Conservation (phyloP, 2,329 filamentous ascomycete species). For the Boeremia exigua region DNA sequence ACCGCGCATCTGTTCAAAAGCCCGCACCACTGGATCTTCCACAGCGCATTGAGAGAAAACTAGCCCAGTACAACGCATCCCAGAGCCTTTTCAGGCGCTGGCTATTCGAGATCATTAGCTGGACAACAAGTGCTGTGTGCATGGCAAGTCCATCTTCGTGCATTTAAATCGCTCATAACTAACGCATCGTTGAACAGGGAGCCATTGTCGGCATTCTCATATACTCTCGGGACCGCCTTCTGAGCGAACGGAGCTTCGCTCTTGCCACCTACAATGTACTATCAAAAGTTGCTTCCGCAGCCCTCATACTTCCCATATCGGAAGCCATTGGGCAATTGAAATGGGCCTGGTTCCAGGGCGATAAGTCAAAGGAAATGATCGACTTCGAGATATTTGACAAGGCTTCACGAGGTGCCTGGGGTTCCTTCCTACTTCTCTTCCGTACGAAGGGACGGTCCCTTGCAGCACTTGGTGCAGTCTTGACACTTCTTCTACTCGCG, state of each 20-base stretch:
- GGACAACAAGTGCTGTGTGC: slow-evolving; percentile 39
- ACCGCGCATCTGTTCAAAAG: background rate
- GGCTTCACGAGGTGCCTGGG: slow-evolving; percentile 32
- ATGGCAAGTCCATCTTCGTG: slow-evolving; percentile 21
- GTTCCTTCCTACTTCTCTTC: slow-evolving; percentile 24
- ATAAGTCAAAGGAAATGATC: slow-evolving; percentile 23
- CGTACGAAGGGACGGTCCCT: slow-evolving; percentile 23
- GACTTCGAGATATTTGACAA: slow-evolving; percentile 45
- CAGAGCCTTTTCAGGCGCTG: slow-evolving; percentile 29
- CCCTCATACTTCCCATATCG: slow-evolving; percentile 32
- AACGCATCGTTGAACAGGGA: background rate
- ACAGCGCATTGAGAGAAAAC: slow-evolving; percentile 28
- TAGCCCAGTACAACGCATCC: slow-evolving; percentile 32
- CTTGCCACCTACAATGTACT: slow-evolving; percentile 30
- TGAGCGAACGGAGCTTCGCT: slow-evolving; percentile 42
- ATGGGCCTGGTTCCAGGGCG: slow-evolving; percentile 37
- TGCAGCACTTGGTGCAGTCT: slow-evolving; percentile 6
- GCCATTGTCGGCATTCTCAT: slow-evolving; percentile 44
- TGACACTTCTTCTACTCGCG: slow-evolving; percentile 16
- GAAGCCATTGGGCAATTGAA: slow-evolving; percentile 43
- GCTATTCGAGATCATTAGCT: slow-evolving; percentile 39
- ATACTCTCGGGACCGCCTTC: slow-evolving; percentile 29
- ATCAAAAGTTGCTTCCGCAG: slow-evolving; percentile 33
- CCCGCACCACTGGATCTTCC: slow-evolving; percentile 16
- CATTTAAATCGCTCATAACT: background rate